Evolutionary conservation across 2,329 filamentous ascomycete species (phyloP).

Genomic region (Alternaria viburni): DNA sequence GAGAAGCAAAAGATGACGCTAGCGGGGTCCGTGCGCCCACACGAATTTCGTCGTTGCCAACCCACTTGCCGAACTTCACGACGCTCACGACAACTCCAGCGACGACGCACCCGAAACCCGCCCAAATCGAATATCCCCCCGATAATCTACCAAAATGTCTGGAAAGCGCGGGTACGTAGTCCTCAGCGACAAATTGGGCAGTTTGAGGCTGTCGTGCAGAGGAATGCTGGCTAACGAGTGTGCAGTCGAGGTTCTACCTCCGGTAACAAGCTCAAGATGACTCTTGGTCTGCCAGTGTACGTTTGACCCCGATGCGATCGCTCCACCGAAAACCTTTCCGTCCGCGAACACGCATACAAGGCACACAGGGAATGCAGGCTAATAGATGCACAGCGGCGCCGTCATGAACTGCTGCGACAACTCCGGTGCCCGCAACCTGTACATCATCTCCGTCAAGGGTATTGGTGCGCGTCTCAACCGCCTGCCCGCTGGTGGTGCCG

Average conservation of each 20-base stretch:
- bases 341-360: slow-evolving; percentile 10
- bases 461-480: slow-evolving; percentile 97
- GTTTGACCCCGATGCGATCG: slow-evolving; percentile 53
- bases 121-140: slow-evolving; percentile 15
- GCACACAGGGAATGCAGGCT: slow-evolving; percentile 30
- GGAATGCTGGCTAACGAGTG: slow-evolving; percentile 31
- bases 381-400: slow-evolving; percentile 73
- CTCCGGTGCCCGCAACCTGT: slow-evolving; percentile 97
- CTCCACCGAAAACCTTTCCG: slow-evolving; percentile 3
- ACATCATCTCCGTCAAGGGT: slow-evolving; percentile 99
- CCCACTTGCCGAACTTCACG: slow-evolving; percentile 13
- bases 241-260: slow-evolving; percentile 80
- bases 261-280: slow-evolving; percentile 99
- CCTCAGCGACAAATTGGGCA: not conserved
- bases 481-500: slow-evolving; percentile 95
- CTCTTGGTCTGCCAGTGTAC: slow-evolving; percentile 99
- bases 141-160: slow-evolving; percentile 22
- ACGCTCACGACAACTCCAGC: slow-evolving; percentile 16
- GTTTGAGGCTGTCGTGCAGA: not conserved
- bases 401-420: slow-evolving; percentile 99
- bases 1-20: not conserved
- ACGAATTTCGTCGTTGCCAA: slow-evolving; percentile 3
- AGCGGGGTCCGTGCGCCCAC: not conserved
- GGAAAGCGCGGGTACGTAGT: slow-evolving; percentile 22
- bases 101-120: slow-evolving; percentile 22